phyloP scores from a whole-genome alignment of 306 rosid genomes.

The Sicyos edulis region DNA sequence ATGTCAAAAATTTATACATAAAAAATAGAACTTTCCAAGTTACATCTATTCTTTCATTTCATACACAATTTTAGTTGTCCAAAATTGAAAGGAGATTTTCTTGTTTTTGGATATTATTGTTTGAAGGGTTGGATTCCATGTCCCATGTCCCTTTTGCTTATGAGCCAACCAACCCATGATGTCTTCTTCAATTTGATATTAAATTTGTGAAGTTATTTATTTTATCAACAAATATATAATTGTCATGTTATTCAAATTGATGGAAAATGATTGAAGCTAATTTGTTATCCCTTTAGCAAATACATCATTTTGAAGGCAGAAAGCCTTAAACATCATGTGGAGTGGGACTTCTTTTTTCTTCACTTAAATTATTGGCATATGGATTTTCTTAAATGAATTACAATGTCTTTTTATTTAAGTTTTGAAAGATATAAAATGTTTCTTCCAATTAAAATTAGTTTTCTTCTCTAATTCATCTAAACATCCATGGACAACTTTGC shows the following conservation, averaged over 20 bases:
- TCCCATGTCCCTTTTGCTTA: neutral
- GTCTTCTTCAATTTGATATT: neutral
- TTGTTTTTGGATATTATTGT: conserved; percentile 1
- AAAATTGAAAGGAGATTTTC: conserved; percentile 5
- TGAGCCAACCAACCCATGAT: conserved; percentile 17
- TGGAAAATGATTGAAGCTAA: conserved; percentile 15
- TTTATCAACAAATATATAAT: neutral
- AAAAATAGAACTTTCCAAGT: too few species aligned
- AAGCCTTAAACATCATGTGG: conserved; percentile 11
- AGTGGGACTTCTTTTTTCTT: neutral
- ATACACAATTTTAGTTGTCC: neutral
- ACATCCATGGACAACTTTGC: too few species aligned
- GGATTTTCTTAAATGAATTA: neutral
- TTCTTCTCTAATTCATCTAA: too few species aligned
- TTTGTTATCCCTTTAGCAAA: conserved; percentile 8
- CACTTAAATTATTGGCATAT: neutral
- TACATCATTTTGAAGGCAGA: neutral
- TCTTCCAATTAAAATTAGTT: too few species aligned
- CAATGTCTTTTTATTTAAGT: neutral
- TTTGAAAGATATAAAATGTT: too few species aligned
- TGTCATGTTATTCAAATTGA: neutral
- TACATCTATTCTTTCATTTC: too few species aligned
- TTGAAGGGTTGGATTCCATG: conserved; percentile 11
- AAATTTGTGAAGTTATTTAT: neutral
- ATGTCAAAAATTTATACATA: too few species aligned